Percentiles rank a stretch among this genome's conserved stretches.
phyloP scores from a whole-genome alignment of 257 asterid genomes.

The Solanum virginianum region DNA sequence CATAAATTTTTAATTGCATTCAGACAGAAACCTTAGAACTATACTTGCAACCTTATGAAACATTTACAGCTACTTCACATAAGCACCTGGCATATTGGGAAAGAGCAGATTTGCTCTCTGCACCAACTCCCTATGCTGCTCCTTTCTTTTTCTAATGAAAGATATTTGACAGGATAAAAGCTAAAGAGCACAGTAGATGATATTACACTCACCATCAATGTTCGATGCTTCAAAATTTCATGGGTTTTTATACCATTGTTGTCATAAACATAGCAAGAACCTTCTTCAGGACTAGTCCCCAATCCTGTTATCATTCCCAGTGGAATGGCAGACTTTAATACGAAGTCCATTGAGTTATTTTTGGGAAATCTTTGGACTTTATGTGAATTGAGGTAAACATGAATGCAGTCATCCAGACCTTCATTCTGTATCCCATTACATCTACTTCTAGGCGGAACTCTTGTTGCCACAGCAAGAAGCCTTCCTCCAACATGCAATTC shows the following conservation, averaged over 20 bases:
- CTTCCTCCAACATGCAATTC: slow-evolving; percentile 68
- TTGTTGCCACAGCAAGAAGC: slow-evolving; percentile 70
- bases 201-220: slow-evolving; percentile 50
- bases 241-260: slow-evolving; percentile 60
- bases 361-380: slow-evolving; percentile 14
- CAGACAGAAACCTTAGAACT: neutral
- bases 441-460: slow-evolving; percentile 41
- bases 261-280: slow-evolving; percentile 58
- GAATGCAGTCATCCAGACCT: slow-evolving; percentile 50
- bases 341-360: slow-evolving; percentile 9
- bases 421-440: slow-evolving; percentile 16
- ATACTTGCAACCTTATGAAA: neutral
- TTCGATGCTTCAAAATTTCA: slow-evolving; percentile 79
- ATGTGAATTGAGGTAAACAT: slow-evolving; percentile 40
- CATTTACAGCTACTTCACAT: neutral
- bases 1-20: neutral
- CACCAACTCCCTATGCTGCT: neutral
- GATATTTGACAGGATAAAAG: neutral
- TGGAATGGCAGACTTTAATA: slow-evolving; percentile 33
- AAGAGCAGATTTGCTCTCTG: neutral
- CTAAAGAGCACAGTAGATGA: neutral
- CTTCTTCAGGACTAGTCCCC: slow-evolving; percentile 82
- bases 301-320: slow-evolving; percentile 76
- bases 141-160: neutral
- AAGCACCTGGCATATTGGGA: neutral